phyloP scores from a whole-genome alignment of 2,329 filamentous ascomycete genomes.

The Cucurbitaria berberidis region DNA sequence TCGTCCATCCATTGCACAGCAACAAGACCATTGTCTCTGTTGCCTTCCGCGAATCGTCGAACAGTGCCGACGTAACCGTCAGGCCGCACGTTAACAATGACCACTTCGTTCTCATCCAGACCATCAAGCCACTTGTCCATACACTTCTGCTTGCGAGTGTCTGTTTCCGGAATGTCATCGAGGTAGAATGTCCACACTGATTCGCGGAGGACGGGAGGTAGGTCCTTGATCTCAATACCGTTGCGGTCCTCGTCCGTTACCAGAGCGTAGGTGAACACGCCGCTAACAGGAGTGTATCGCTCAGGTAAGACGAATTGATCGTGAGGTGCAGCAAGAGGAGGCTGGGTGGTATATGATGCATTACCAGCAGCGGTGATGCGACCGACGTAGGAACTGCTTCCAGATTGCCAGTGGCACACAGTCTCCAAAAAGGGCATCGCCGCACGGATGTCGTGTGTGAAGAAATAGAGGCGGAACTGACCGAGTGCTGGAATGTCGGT shows the following conservation, averaged over 20 bases:
- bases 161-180: constrained; percentile 66
- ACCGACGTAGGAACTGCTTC: constrained; percentile 62
- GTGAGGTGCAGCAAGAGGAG: constrained; percentile 62
- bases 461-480: constrained; percentile 77
- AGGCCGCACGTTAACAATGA: constrained; percentile 71
- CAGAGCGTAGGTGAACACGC: constrained; percentile 68
- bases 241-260: constrained; percentile 70
- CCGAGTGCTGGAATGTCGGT: constrained; percentile 78
- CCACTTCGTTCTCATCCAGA: constrained; percentile 63
- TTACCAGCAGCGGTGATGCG: constrained; percentile 65
- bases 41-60: constrained; percentile 48
- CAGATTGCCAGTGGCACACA: constrained; percentile 63
- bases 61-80: constrained; percentile 77
- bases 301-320: constrained; percentile 72
- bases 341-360: constrained; percentile 66
- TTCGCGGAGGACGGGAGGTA: constrained; percentile 67
- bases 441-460: constrained; percentile 67
- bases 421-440: constrained; percentile 64
- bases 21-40: constrained; percentile 35
- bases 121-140: constrained; percentile 73
- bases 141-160: constrained; percentile 59
- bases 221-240: constrained; percentile 68
- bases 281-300: constrained; percentile 71
- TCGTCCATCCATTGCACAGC: constrained; percentile 56
- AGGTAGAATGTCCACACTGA: constrained; percentile 76